Conservation (phyloP, 2,329 filamentous ascomycete genomes). For the Botrytis elliptica region DNA sequence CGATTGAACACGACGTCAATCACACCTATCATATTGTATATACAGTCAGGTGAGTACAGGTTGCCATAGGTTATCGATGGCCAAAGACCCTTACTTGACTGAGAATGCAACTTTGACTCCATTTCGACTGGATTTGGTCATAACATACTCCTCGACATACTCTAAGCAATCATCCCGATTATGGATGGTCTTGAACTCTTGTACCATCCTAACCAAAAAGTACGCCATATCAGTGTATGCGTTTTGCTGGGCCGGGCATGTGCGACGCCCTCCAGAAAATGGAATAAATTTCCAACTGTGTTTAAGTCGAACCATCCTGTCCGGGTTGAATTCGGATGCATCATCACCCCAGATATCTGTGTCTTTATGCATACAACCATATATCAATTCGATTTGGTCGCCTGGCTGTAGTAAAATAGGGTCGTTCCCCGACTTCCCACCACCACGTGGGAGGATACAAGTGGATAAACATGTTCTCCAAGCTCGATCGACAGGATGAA, state of each 20-base stretch:
- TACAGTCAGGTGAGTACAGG: not conserved
- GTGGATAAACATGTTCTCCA: conserved; percentile 16
- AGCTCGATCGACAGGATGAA: conserved; percentile 41
- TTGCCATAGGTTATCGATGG: fast-evolving
- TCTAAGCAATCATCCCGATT: conserved; percentile 16
- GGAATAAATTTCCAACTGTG: conserved; percentile 32
- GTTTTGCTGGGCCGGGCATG: conserved; percentile 21
- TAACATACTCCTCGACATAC: conserved; percentile 12
- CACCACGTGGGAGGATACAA: conserved; percentile 30
- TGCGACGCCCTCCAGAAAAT: conserved; percentile 8
- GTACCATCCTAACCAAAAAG: conserved; percentile 3
- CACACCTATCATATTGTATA: not conserved
- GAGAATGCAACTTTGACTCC: conserved; percentile 7
- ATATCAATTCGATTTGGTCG: conserved; percentile 19
- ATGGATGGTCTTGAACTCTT: conserved; percentile 14
- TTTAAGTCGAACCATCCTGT: conserved; percentile 42
- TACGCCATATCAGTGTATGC: conserved; percentile 13
- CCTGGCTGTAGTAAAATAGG: conserved; percentile 35
- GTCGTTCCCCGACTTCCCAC: conserved; percentile 33
- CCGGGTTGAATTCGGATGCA: conserved; percentile 42
- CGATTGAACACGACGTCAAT: not conserved
- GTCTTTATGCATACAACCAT: conserved; percentile 41
- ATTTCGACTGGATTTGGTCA: conserved; percentile 15
- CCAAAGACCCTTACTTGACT: not conserved
- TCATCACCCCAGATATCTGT: conserved; percentile 42